These are phyloP conservation scores for Blastobotrys mokoenaii DNA, from an alignment of 805 yeast genomes.

Conservation along the genomic window DNA sequence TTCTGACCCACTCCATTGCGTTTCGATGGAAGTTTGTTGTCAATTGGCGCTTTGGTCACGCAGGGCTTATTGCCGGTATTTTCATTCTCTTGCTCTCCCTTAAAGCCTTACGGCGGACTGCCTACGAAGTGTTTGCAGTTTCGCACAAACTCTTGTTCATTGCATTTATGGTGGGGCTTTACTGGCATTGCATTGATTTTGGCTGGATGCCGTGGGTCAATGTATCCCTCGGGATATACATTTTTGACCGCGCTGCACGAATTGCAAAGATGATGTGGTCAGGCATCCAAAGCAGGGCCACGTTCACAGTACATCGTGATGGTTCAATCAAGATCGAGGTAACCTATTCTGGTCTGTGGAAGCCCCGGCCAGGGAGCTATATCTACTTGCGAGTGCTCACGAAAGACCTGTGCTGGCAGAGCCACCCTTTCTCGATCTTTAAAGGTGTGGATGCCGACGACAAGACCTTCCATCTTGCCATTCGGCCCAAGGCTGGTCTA, in stretches of 20 bases:
- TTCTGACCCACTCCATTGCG: slow-evolving; percentile 16
- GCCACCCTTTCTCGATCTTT: slow-evolving; percentile 58
- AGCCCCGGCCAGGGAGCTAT: slow-evolving; percentile 45
- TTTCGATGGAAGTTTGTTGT: slow-evolving; percentile 1
- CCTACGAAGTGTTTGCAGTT: slow-evolving; percentile 50
- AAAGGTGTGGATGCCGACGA: slow-evolving; percentile 10
- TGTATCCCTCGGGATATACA: slow-evolving; percentile 58
- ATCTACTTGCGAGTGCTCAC: slow-evolving; percentile 50
- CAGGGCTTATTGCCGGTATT: slow-evolving; percentile 35
- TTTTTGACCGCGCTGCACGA: slow-evolving; percentile 52
- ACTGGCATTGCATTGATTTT: slow-evolving; percentile 37
- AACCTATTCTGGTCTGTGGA: slow-evolving; percentile 37
- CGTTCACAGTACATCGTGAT: slow-evolving; percentile 3
- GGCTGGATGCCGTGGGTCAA: slow-evolving; percentile 33
- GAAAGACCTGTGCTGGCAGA: slow-evolving; percentile 51
- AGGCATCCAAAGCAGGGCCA: slow-evolving; percentile 36
- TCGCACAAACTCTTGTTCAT: slow-evolving; percentile 48
- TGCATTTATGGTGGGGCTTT: slow-evolving; percentile 46
- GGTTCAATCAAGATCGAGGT: slow-evolving; percentile 19
- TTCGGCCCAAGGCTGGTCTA: slow-evolving; percentile 15
- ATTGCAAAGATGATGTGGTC: slow-evolving; percentile 44
- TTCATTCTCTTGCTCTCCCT: slow-evolving; percentile 41
- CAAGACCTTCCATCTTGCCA: slow-evolving; percentile 10
- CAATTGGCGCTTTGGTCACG: slow-evolving; percentile 30
- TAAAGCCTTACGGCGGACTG: slow-evolving; percentile 39